Conservation (phyloP, 345 rosid species). For the Laguncularia racemosa region DNA sequence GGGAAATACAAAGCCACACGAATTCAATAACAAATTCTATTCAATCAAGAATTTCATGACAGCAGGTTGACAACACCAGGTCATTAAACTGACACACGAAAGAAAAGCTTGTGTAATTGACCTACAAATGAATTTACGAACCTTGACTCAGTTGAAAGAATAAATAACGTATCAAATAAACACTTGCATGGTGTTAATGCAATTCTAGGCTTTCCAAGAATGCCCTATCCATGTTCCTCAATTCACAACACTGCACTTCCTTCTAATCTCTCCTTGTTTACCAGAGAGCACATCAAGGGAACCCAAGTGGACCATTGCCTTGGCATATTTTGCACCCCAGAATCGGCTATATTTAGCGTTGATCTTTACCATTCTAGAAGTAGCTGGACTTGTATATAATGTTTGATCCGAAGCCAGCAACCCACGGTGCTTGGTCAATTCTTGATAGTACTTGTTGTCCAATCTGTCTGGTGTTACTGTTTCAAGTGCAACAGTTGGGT, state of each 20-base stretch:
- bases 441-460: constrained; percentile 32
- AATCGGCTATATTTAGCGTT: constrained; percentile 17
- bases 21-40: too few species aligned
- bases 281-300: constrained; percentile 31
- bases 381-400: constrained; percentile 18
- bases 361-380: constrained; percentile 16
- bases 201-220: too few species aligned
- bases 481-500: constrained; percentile 12
- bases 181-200: too few species aligned
- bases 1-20: too few species aligned
- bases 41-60: too few species aligned
- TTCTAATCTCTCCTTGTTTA: constrained; percentile 27
- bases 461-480: constrained; percentile 9
- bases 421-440: constrained; percentile 18
- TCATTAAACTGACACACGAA: too few species aligned
- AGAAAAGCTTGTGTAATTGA: too few species aligned
- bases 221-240: not conserved
- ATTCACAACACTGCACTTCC: constrained; percentile 24
- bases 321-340: constrained; percentile 30
- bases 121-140: too few species aligned
- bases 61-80: too few species aligned
- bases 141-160: too few species aligned
- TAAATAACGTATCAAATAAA: too few species aligned
- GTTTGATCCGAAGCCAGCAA: constrained; percentile 39
- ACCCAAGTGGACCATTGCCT: constrained; percentile 37